Base-by-base conservation (phyloP, 2,329 filamentous ascomycete species). In the Zymoseptoria ardabiliae region DNA sequence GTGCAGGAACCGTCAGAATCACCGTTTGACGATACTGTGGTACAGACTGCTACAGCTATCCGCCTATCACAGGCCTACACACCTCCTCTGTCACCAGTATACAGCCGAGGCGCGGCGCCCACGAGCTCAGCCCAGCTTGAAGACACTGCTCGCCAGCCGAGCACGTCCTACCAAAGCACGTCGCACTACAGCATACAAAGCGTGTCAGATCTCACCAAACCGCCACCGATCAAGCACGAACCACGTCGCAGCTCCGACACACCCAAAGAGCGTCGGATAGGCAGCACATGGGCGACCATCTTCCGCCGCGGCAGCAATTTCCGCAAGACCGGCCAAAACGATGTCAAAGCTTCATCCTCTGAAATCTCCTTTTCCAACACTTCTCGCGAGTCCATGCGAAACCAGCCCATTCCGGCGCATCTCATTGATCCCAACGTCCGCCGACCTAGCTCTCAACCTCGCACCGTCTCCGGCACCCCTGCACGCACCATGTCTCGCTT, bases 401-500 rank as follows among this genome's bases (percentile, higher is more conserved):
- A 78, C 63, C 78, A 85, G 59, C 74, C 77, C 56, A 76, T 78
- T 25, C 80, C 81, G 19, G 75, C 79, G 53, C 79, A 82, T 58
- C 72, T 80, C 22, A 66, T 79, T 19, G 74, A 71, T 56, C 68
- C 60, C 10, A 58, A 65, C 21, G 75, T 72, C 59, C 72, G 70
- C 20, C 58, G 64, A 45, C 65, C 69, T 49, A 70, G 66, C 56
- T 72, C 69, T 54, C 73, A 77, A 35, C 10, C 22, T 23, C 78
- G 79, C 59, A 74, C 78, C 58, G 76, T 77, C 52, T 80, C 81
- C 20, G 80, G 78, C 48, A 78, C 86, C 5, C 88, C 91, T 5
- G 88, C 89, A 68, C 85, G 92, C 58, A 94, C 91, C 3, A 87
- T 90, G 74, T 97, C 92, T 45, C 92, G 90, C 58, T 97, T 97